Evolutionary conservation across 108 stramenopile species (phyloP).

Genomic region (Skeletonema grethae): DNA sequence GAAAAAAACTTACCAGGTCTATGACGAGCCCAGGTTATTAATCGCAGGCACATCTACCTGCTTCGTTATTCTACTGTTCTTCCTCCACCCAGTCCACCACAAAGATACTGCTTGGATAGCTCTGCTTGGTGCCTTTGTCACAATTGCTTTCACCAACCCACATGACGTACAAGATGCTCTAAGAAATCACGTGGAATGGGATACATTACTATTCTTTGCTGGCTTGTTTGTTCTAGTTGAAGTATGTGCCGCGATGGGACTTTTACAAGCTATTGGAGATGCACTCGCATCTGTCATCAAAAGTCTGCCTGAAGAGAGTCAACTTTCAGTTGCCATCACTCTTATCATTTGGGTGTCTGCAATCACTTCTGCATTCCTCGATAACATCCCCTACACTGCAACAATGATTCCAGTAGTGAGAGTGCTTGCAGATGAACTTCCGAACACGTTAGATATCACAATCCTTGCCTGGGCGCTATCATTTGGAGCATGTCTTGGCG

Average conservation of each 20-base stretch:
- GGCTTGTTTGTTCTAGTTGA: constrained; percentile 71
- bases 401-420: constrained; percentile 69
- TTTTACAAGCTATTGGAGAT: constrained; percentile 52
- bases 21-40: constrained; percentile 52
- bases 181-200: constrained; percentile 73
- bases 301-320: constrained; percentile 44
- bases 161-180: constrained; percentile 70
- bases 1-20: constrained; percentile 57
- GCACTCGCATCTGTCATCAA: constrained; percentile 51
- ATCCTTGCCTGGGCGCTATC: constrained; percentile 65
- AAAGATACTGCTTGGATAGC: constrained; percentile 77
- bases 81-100: constrained; percentile 73
- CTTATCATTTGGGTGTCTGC: constrained; percentile 66
- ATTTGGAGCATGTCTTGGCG: constrained; percentile 71
- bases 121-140: constrained; percentile 58
- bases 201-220: constrained; percentile 68
- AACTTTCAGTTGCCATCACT: constrained; percentile 58
- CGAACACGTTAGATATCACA: constrained; percentile 53
- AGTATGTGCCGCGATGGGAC: constrained; percentile 69
- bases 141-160: constrained; percentile 66
- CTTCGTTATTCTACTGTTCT: constrained; percentile 66
- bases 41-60: constrained; percentile 55
- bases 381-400: constrained; percentile 72
- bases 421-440: constrained; percentile 52
- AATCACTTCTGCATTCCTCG: constrained; percentile 61